Percentiles rank a stretch among this genome's conserved stretches.
phyloP scores from a whole-genome alignment of 2,329 filamentous ascomycete genomes.

The Akanthomyces muscarius region DNA sequence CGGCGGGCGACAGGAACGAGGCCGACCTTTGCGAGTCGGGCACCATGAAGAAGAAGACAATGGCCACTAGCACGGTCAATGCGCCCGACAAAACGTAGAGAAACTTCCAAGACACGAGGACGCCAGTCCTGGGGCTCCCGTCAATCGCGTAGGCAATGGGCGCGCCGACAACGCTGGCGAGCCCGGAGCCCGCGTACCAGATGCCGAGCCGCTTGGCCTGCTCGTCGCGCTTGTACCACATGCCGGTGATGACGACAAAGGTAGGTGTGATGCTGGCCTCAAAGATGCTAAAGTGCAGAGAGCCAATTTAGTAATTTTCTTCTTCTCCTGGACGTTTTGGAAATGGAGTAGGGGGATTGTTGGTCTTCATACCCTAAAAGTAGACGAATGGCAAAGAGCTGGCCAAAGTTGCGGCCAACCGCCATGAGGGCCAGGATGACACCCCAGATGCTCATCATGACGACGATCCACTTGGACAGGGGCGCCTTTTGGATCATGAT shows the following conservation, averaged over 20 bases:
- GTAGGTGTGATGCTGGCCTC: slow-evolving; percentile 26
- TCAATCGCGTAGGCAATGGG: background rate
- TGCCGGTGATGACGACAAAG: slow-evolving; percentile 25
- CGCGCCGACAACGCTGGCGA: background rate
- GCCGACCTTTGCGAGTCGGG: background rate
- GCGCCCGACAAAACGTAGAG: background rate
- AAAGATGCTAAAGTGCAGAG: slow-evolving; percentile 16
- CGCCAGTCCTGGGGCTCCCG: background rate
- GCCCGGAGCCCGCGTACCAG: slow-evolving; percentile 18
- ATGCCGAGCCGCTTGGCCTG: slow-evolving; percentile 28
- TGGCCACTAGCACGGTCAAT: background rate
- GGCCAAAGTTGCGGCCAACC: background rate
- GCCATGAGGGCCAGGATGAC: background rate
- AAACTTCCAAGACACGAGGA: background rate
- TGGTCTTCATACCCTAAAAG: background rate
- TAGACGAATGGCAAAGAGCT: slow-evolving; percentile 1
- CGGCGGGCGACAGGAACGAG: slow-evolving; percentile 50
- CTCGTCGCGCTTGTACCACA: slow-evolving; percentile 30
- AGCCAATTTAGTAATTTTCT: no score
- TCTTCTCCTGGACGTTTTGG: no score
- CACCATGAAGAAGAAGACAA: background rate
- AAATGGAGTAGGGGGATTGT: no score
- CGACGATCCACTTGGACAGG: slow-evolving; percentile 1
- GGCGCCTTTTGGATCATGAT: background rate
- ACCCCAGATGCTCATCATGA: slow-evolving; percentile 3